Percentiles rank a stretch among this genome's conserved stretches.
Conservation (phyloP, 2,329 filamentous ascomycete species). For the Aspergillus eucalypticola region DNA sequence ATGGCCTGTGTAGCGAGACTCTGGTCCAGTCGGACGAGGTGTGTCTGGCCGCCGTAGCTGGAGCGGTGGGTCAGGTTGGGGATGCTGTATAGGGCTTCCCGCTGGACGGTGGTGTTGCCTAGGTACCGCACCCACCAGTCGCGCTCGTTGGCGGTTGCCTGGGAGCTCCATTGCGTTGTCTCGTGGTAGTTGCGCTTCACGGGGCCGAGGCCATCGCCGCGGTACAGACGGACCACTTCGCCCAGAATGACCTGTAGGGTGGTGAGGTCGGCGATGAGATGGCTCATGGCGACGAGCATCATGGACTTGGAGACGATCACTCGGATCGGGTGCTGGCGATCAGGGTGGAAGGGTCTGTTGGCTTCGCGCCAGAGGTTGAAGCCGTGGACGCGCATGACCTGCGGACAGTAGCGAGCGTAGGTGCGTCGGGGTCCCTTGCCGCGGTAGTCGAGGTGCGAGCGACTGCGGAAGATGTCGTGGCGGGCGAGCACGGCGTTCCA, state of each 20-base stretch:
- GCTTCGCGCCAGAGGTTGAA: neutral
- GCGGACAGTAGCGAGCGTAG: neutral
- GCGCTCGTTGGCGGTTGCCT: too few relatives aligned
- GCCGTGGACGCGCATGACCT: neutral
- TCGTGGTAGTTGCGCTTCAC: neutral
- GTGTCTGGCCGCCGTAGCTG: too few relatives aligned
- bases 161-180: neutral
- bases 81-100: neutral
- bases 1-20: neutral
- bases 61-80: neutral
- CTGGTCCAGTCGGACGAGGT: too few relatives aligned
- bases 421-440: neutral
- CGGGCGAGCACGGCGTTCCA: neutral
- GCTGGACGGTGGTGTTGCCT: neutral
- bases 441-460: neutral
- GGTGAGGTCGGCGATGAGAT: constrained; percentile 4
- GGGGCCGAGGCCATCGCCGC: neutral
- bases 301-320: too few relatives aligned
- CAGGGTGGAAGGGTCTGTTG: constrained; percentile 5
- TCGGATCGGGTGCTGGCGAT: neutral
- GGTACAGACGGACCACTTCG: neutral
- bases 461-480: constrained; percentile 6
- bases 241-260: neutral
- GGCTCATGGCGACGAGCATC: constrained; percentile 4
- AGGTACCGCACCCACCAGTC: too few relatives aligned